Evolutionary conservation across 2,329 filamentous ascomycete species (phyloP).

Genomic region (Alternaria rosae): DNA sequence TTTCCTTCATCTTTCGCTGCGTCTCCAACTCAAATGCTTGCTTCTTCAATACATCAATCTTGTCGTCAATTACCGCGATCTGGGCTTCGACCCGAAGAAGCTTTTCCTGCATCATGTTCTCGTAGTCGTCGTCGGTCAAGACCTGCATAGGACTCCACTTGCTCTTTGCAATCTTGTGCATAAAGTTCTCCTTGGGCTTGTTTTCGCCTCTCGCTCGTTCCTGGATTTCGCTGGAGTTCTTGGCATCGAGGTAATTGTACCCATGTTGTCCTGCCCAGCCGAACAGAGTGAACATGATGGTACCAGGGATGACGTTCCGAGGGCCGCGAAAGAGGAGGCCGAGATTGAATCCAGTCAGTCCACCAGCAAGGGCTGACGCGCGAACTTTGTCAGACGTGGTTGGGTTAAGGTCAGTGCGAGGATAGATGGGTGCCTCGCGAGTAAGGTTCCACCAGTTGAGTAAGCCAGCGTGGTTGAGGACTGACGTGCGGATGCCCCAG

Average conservation of each 20-base stretch:
- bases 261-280: slow-evolving; percentile 64
- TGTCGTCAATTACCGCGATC: slow-evolving; percentile 79
- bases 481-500: slow-evolving; percentile 66
- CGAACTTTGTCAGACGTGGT: slow-evolving; percentile 66
- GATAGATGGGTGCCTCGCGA: slow-evolving; percentile 31
- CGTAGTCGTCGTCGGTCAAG: slow-evolving; percentile 76
- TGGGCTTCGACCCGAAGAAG: slow-evolving; percentile 75
- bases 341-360: slow-evolving; percentile 64
- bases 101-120: slow-evolving; percentile 73
- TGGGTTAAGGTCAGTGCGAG: slow-evolving; percentile 54
- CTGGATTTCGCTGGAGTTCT: slow-evolving; percentile 47
- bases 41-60: slow-evolving; percentile 63
- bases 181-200: slow-evolving; percentile 52
- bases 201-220: slow-evolving; percentile 39
- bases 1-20: slow-evolving; percentile 16
- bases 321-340: slow-evolving; percentile 62
- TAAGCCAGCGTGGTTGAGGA: slow-evolving; percentile 47
- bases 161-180: slow-evolving; percentile 63
- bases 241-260: slow-evolving; percentile 62
- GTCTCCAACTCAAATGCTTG: slow-evolving; percentile 31
- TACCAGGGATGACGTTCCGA: slow-evolving; percentile 59
- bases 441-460: slow-evolving; percentile 41
- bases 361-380: slow-evolving; percentile 75
- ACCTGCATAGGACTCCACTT: slow-evolving; percentile 76
- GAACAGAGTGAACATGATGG: slow-evolving; percentile 65